phyloP scores from a whole-genome alignment of 176 grass and related monocot species.

The Elaeis guineensis region DNA sequence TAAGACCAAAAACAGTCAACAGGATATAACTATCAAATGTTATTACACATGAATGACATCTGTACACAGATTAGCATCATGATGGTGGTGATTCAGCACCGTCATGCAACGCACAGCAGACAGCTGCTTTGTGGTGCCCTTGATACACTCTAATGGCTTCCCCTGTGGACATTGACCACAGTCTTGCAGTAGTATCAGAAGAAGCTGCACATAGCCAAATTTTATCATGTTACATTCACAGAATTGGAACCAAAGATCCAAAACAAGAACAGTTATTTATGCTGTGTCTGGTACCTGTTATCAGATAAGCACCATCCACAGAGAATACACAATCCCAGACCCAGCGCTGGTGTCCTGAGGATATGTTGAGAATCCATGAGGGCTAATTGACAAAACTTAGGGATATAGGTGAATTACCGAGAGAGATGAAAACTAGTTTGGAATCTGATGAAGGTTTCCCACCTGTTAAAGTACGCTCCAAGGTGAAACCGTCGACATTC shows the following conservation, averaged over 20 bases:
- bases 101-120: conserved; percentile 79
- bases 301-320: conserved; percentile 82
- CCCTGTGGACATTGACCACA: conserved; percentile 71
- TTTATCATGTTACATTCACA: too few species aligned
- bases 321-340: conserved; percentile 99
- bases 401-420: too few species aligned
- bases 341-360: conserved; percentile 81
- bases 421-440: too few species aligned
- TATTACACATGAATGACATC: too few species aligned
- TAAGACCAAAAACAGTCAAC: too few species aligned
- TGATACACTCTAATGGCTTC: conserved; percentile 86
- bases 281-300: conserved; percentile 46
- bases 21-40: too few species aligned
- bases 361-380: background rate
- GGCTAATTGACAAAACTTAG: too few species aligned
- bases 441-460: conserved; percentile 6
- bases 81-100: conserved; percentile 62
- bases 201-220: conserved; percentile 42
- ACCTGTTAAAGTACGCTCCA: conserved; percentile 82
- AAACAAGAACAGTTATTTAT: background rate
- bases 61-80: too few species aligned
- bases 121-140: conserved; percentile 79
- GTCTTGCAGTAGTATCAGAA: conserved; percentile 70
- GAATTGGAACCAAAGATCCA: too few species aligned
- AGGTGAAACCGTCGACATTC: conserved; percentile 95